These are phyloP conservation scores for Acanthamoeba triangularis DNA, from an alignment of 208 protist genomes.

Conservation along the genomic window DNA sequence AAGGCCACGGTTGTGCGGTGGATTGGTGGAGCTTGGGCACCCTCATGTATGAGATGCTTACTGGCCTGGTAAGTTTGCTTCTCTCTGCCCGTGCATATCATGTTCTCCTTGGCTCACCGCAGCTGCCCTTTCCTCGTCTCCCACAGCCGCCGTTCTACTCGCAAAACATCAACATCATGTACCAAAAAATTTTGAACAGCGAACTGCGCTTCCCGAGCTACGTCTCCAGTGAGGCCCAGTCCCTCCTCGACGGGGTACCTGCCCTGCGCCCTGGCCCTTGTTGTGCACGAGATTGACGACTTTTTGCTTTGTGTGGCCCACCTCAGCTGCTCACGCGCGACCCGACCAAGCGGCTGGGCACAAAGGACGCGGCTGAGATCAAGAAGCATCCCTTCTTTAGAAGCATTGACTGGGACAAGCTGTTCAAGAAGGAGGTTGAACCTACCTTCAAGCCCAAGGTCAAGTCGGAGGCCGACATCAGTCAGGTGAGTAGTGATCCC, in stretches of 20 bases:
- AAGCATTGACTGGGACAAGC: slow-evolving; percentile 86
- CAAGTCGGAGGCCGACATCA: neutral
- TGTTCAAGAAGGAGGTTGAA: slow-evolving; percentile 81
- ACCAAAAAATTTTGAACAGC: slow-evolving; percentile 84
- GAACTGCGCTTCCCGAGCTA: slow-evolving; percentile 79
- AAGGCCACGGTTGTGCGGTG: slow-evolving; percentile 90
- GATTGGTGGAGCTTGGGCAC: slow-evolving; percentile 94
- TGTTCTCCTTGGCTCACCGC: neutral
- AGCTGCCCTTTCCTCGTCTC: neutral
- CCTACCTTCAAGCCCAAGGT: slow-evolving; percentile 87
- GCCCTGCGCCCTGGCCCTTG: neutral
- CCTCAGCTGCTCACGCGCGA: slow-evolving; percentile 80
- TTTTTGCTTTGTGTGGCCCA: neutral
- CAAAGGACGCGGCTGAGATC: slow-evolving; percentile 31
- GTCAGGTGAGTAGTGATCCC: neutral
- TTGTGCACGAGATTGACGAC: neutral
- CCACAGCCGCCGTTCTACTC: slow-evolving; percentile 85
- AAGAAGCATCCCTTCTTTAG: slow-evolving; percentile 84
- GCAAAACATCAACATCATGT: slow-evolving; percentile 88
- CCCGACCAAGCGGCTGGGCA: slow-evolving; percentile 78
- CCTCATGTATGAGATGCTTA: slow-evolving; percentile 93
- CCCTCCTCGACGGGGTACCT: slow-evolving; percentile 82
- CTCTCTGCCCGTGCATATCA: neutral
- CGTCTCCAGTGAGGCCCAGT: slow-evolving; percentile 73
- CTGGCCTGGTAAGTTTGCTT: slow-evolving; percentile 81